Base-by-base conservation (phyloP, 108 stramenopile genomes). In the Cyclostephanos tholiformis region DNA sequence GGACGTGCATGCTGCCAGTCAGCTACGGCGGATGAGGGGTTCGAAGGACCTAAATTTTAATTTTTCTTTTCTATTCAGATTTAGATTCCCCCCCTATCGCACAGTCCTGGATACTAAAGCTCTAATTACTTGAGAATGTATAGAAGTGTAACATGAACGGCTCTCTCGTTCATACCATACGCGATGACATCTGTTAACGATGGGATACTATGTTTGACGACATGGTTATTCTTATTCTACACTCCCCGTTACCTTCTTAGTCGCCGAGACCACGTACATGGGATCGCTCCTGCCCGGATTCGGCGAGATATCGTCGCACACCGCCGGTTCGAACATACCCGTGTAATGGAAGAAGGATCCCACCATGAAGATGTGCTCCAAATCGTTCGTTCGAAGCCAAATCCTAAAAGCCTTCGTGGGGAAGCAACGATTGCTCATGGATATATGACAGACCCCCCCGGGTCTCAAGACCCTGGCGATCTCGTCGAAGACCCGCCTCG, bases 351-450 rank as follows among this genome's bases (percentile, higher is more conserved):
- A 98, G 84, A 96, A 98, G 6, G 84, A 71, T 44, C 94, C 94
- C 5, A 93, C 93, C 60, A 97, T 96, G 69, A 98, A 98, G 59
- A 97, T 86, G 69, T 97, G 97, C 57, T 97, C 97, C 43, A 96
- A 55, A 74, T 98, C 97, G 64, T 90, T 95, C 12, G 92, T 93
- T 36, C 76, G 84, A 36, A 91, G 57, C 94, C 94, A 95, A 41
- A 93, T 88, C 63, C 86, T 41, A 63, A 91, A 87, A 2, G 93
- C 93, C 63, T 94, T 94, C 16, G 90, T 92, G 9, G 93, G 93
- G 67, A 94, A 94, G 55, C 95, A 95, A 50, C 97, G 63, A 74
- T 98, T 98, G 72, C 91, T 93, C 90, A 97, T 94, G 67, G 88
- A 83, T 27, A 98, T 76, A 30, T 97, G 86, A 53, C 87, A 88